Percentiles rank a stretch among this genome's conserved stretches.
Conservation (phyloP, 2,329 filamentous ascomycete genomes). For the Cladosporium colombiae region DNA sequence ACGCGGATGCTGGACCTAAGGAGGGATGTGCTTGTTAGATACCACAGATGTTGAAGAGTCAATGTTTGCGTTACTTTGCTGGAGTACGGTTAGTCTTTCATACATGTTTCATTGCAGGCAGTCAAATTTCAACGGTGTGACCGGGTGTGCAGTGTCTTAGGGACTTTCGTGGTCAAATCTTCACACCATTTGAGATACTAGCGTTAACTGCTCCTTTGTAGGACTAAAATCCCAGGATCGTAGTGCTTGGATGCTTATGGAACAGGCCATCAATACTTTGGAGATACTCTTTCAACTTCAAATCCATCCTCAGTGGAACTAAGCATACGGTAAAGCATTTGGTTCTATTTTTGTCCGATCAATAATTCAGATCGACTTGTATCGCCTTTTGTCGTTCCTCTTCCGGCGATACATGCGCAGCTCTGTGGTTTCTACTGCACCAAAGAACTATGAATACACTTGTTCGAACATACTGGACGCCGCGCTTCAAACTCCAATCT, state of each 20-base stretch:
- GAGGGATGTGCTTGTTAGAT: constrained; percentile 83
- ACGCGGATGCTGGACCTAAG: constrained; percentile 67
- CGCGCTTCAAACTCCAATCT: too few species aligned
- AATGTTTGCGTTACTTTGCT: constrained; percentile 7
- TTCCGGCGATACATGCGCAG: not conserved
- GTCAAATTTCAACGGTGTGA: not conserved
- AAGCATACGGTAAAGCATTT: not conserved
- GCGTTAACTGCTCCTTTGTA: not conserved
- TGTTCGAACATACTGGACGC: too few species aligned
- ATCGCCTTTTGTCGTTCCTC: too few species aligned
- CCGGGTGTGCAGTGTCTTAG: not conserved
- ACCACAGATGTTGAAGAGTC: constrained; percentile 1
- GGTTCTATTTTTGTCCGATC: not conserved
- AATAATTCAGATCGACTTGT: not conserved
- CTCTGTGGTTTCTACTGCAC: not conserved
- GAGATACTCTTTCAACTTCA: not conserved
- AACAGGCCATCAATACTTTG: not conserved
- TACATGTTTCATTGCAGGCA: not conserved
- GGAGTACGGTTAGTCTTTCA: constrained; percentile 6
- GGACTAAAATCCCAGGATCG: not conserved
- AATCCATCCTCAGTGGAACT: not conserved
- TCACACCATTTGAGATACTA: not conserved
- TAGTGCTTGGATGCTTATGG: not conserved
- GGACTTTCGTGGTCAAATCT: not conserved
- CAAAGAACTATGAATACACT: not conserved